Conservation (phyloP, 2,329 filamentous ascomycete species). For the Endocalyx cinctus region DNA sequence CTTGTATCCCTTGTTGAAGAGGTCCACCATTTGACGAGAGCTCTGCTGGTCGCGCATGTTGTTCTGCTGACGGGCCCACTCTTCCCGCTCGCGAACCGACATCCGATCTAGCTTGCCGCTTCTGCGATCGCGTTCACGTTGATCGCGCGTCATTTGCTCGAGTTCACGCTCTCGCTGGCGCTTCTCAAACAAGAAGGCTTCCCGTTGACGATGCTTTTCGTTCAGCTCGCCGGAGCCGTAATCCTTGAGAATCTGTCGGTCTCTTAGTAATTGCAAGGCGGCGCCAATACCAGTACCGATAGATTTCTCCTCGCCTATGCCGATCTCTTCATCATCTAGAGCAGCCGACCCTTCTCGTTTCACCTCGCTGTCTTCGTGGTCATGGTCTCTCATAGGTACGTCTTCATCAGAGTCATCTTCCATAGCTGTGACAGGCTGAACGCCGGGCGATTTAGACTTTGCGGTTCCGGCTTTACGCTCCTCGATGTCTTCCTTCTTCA, state of each 20-base stretch:
- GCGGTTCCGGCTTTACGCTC: slow-evolving; percentile 48
- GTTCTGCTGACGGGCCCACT: slow-evolving; percentile 84
- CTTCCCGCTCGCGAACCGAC: slow-evolving; percentile 87
- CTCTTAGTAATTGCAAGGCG: slow-evolving; percentile 74
- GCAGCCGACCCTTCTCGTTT: slow-evolving; percentile 40
- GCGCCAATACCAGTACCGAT: slow-evolving; percentile 80
- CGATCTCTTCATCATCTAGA: slow-evolving; percentile 56
- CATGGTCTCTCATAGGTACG: slow-evolving; percentile 41
- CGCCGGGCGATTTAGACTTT: slow-evolving; percentile 32
- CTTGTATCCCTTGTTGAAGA: slow-evolving; percentile 84
- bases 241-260: slow-evolving; percentile 74
- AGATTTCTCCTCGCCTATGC: slow-evolving; percentile 80
- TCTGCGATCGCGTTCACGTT: slow-evolving; percentile 83
- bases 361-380: slow-evolving; percentile 43
- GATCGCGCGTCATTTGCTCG: slow-evolving; percentile 71
- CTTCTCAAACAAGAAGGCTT: slow-evolving; percentile 77
- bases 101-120: slow-evolving; percentile 81
- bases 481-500: slow-evolving; percentile 61
- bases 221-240: slow-evolving; percentile 60
- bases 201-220: slow-evolving; percentile 62
- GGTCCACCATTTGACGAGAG: slow-evolving; percentile 73
- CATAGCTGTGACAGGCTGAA: slow-evolving; percentile 39
- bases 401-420: slow-evolving; percentile 41
- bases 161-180: slow-evolving; percentile 67
- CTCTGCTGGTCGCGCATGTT: slow-evolving; percentile 80